Conservation (phyloP, 768 basidiomycete species). For the Xerocomellus dryophilus region DNA sequence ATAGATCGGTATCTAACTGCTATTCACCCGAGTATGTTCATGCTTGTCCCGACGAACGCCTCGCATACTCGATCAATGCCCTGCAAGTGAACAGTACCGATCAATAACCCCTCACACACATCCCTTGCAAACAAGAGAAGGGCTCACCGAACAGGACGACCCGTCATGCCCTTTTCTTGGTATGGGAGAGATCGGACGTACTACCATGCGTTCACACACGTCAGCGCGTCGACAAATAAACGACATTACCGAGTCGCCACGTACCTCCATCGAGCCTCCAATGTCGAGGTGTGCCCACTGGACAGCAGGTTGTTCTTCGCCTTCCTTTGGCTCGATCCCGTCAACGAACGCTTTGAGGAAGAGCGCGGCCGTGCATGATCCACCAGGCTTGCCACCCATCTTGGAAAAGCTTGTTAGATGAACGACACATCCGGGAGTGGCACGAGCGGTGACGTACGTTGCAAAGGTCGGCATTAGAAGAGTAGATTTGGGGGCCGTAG, state of each 20-base stretch:
- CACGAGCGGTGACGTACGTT: slow-evolving; percentile 37
- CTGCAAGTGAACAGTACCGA: slow-evolving; percentile 9
- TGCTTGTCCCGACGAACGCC: slow-evolving; percentile 23
- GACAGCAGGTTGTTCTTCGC: slow-evolving; percentile 48
- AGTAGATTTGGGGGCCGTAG: slow-evolving; percentile 71
- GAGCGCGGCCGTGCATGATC: slow-evolving; percentile 77
- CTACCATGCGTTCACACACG: slow-evolving; percentile 23
- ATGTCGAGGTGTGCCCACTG: slow-evolving; percentile 91
- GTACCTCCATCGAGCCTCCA: slow-evolving; percentile 71
- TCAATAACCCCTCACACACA: background rate
- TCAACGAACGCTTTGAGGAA: slow-evolving; percentile 84
- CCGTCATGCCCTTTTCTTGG: slow-evolving; percentile 75
- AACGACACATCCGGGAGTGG: background rate
- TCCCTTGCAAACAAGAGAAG: background rate
- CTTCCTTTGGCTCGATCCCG: slow-evolving; percentile 64
- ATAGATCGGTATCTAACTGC: background rate
- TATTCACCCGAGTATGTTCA: background rate
- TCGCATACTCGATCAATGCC: slow-evolving; percentile 34
- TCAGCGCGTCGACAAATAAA: background rate
- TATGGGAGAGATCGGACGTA: slow-evolving; percentile 56
- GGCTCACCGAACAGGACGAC: slow-evolving; percentile 72
- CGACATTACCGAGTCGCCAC: slow-evolving; percentile 20
- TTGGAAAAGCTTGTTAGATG: slow-evolving; percentile 27
- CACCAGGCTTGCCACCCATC: slow-evolving; percentile 71
- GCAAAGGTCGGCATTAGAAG: slow-evolving; percentile 77